Conservation (phyloP, 176 grass and related monocot species). For the Oryza australiensis region DNA sequence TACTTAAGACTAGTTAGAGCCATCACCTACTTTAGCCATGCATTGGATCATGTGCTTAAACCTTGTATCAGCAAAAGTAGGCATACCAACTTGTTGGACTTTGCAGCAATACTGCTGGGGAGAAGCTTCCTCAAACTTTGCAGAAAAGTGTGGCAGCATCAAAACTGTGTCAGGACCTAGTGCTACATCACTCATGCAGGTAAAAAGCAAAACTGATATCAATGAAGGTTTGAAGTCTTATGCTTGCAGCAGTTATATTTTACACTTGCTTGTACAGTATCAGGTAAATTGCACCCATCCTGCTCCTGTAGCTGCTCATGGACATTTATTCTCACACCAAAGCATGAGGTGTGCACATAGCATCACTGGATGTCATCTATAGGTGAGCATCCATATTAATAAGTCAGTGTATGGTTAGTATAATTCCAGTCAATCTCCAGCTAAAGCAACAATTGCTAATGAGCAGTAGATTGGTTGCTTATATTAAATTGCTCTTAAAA, state of each 20-base stretch:
- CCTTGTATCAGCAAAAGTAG: not conserved
- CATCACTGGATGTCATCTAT: constrained; percentile 14
- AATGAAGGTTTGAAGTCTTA: not conserved
- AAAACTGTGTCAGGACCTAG: constrained; percentile 2
- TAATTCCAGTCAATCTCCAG: constrained; percentile 36
- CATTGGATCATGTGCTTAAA: constrained; percentile 15
- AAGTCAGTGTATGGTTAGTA: constrained; percentile 1
- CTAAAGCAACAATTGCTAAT: constrained; percentile 31
- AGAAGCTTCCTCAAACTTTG: not conserved
- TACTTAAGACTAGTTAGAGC: not conserved
- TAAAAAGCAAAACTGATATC: not conserved
- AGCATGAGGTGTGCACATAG: constrained; percentile 21
- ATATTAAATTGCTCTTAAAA: constrained; percentile 30
- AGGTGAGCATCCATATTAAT: constrained; percentile 33
- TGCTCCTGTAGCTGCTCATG: constrained; percentile 16
- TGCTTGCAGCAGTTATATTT: not conserved
- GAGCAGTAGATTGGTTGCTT: constrained; percentile 27
- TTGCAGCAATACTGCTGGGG: not conserved
- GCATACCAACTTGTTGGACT: constrained; percentile 14
- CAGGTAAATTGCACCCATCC: not conserved
- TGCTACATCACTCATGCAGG: not conserved
- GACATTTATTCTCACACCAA: constrained; percentile 1
- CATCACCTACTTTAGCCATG: constrained; percentile 1
- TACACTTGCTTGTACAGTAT: not conserved
- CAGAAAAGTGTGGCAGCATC: not conserved